Percentiles rank a stretch among this genome's conserved stretches.
Conservation (phyloP, 495 filamentous ascomycete species). For the Lineolata rhizophorae region DNA sequence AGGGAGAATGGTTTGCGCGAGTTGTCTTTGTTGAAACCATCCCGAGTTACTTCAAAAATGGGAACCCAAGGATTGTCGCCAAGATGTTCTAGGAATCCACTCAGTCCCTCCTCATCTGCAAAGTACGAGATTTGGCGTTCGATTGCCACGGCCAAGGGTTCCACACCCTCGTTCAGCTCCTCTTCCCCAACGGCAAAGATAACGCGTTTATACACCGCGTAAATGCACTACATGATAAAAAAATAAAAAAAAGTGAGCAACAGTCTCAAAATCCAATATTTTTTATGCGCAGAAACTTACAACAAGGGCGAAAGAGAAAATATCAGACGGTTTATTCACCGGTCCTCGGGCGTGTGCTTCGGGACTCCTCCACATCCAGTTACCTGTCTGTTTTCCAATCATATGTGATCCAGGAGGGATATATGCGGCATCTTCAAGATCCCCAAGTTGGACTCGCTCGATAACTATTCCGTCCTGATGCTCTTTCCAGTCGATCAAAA, state of each 20-base stretch:
- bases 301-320: conserved; percentile 24
- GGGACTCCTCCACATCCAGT: conserved; percentile 22
- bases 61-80: conserved; percentile 20
- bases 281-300: conserved; percentile 13
- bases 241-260: conserved; percentile 1
- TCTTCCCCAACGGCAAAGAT: conserved; percentile 7
- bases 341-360: conserved; percentile 18
- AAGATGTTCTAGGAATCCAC: conserved; percentile 5
- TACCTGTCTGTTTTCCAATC: conserved; percentile 18
- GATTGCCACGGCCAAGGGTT: conserved; percentile 4
- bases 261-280: too few relatives aligned
- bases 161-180: conserved; percentile 7
- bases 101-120: conserved; percentile 4
- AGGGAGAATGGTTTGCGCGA: conserved; percentile 16
- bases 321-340: conserved; percentile 20
- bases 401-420: conserved; percentile 16
- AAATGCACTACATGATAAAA: conserved; percentile 6
- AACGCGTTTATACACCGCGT: conserved; percentile 8
- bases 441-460: conserved; percentile 14
- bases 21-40: conserved; percentile 18
- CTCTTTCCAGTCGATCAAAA: too few relatives aligned
- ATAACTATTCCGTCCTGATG: conserved; percentile 14
- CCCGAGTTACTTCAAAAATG: conserved; percentile 14
- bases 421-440: conserved; percentile 24
- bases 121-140: conserved; percentile 9